Evolutionary conservation across 2,329 filamentous ascomycete species (phyloP).

Genomic region (Thelonectria olida): DNA sequence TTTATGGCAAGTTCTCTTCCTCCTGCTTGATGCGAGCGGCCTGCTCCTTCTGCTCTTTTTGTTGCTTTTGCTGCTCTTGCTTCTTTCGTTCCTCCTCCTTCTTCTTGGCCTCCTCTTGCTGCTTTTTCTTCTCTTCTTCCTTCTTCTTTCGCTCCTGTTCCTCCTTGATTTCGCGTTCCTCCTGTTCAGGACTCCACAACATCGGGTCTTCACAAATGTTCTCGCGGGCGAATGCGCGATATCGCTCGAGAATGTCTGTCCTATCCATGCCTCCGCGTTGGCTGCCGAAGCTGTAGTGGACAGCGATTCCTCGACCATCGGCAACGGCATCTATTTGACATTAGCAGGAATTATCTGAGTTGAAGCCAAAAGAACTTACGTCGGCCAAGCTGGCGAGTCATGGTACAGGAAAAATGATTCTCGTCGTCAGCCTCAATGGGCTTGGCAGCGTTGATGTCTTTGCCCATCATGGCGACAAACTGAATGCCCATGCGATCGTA

Average conservation of each 20-base stretch:
- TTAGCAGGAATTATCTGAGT: constrained; percentile 21
- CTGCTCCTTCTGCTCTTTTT: background rate
- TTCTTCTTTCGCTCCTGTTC: background rate
- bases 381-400: constrained; percentile 49
- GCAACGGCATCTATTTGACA: constrained; percentile 52
- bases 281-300: constrained; percentile 60
- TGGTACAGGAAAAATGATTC: constrained; percentile 53
- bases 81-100: background rate
- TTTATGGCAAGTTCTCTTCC: background rate
- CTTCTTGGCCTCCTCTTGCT: background rate
- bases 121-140: background rate
- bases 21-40: background rate
- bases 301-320: constrained; percentile 62
- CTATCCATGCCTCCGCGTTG: constrained; percentile 51
- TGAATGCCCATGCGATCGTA: constrained; percentile 62
- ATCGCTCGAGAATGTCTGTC: constrained; percentile 64
- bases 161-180: constrained; percentile 4
- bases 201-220: constrained; percentile 53
- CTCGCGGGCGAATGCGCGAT: constrained; percentile 62
- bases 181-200: constrained; percentile 40
- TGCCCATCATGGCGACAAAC: constrained; percentile 63
- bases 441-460: constrained; percentile 58
- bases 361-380: constrained; percentile 34
- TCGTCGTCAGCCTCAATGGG: constrained; percentile 57
- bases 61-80: background rate